These are phyloP conservation scores for Termitomyces sp. DNA, from an alignment of 768 basidiomycete species.

Conservation along the genomic window DNA sequence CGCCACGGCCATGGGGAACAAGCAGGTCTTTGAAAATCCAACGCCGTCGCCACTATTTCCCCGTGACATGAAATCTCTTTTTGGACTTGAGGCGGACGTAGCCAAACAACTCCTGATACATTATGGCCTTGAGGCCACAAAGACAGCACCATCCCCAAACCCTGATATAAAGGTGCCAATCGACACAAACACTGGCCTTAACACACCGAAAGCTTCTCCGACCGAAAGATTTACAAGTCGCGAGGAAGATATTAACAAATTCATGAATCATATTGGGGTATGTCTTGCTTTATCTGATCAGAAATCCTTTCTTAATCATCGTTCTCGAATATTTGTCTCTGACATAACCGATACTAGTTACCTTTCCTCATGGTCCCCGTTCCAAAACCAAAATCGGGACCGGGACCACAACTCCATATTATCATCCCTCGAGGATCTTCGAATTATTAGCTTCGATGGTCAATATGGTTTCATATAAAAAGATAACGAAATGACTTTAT, in stretches of 20 bases:
- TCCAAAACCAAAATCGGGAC: conserved; percentile 18
- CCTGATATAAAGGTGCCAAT: conserved; percentile 11
- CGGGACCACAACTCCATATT: conserved; percentile 14
- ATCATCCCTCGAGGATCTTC: conserved; percentile 11
- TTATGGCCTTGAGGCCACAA: conserved; percentile 35
- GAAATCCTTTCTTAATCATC: background rate
- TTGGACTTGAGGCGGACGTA: conserved; percentile 37
- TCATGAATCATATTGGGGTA: conserved; percentile 47
- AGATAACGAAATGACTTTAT: no score
- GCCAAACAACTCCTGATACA: conserved; percentile 39
- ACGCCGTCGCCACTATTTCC: conserved; percentile 46
- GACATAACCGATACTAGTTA: conserved; percentile 22
- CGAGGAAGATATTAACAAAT: conserved; percentile 38
- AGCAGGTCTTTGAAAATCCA: conserved; percentile 18
- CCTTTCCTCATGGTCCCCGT: conserved; percentile 40
- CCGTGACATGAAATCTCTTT: conserved; percentile 39
- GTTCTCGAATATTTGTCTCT: background rate
- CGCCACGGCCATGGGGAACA: background rate
- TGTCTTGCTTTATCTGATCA: conserved; percentile 15
- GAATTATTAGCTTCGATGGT: background rate
- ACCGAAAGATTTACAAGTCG: conserved; percentile 16
- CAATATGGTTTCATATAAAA: background rate
- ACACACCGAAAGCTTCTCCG: conserved; percentile 7
- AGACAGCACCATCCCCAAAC: conserved; percentile 25
- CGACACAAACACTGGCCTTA: conserved; percentile 5